Percentiles rank a stretch among this genome's conserved stretches.
phyloP scores from a whole-genome alignment of 306 rosid genomes.

The barrel medic (Medicago truncatula) region DNA sequence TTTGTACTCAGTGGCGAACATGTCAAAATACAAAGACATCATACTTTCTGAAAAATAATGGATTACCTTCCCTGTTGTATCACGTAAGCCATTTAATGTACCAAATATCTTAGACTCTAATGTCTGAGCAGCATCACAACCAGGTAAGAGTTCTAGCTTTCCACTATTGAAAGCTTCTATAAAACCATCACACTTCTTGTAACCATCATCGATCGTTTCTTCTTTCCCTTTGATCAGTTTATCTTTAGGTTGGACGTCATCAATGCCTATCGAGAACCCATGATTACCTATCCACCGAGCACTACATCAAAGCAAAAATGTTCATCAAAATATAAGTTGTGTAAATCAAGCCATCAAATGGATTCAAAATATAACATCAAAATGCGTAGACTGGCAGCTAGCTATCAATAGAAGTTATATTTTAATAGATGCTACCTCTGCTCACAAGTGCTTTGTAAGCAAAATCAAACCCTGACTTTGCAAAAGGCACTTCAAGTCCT shows the following conservation, averaged over 20 bases:
- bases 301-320: conserved; percentile 58
- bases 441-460: conserved; percentile 5
- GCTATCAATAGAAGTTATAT: neutral
- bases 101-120: conserved; percentile 70
- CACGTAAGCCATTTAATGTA: conserved; percentile 69
- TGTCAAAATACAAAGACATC: conserved; percentile 24
- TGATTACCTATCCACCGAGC: conserved; percentile 99
- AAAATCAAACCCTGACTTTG: conserved; percentile 14
- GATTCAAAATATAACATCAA: conserved; percentile 33
- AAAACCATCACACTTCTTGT: conserved; percentile 61
- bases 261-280: conserved; percentile 96
- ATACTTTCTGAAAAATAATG: conserved; percentile 24
- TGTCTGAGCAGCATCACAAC: conserved; percentile 94
- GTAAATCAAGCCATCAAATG: conserved; percentile 30
- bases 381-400: conserved; percentile 22
- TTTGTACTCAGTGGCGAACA: neutral
- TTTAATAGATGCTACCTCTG: conserved; percentile 15
- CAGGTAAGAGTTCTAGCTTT: conserved; percentile 72
- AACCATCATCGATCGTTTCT: conserved; percentile 60
- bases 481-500: conserved; percentile 21
- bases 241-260: conserved; percentile 89
- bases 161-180: conserved; percentile 68
- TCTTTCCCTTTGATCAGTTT: conserved; percentile 57
- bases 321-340: conserved; percentile 3
- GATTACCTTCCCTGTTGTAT: conserved; percentile 70